A percentile compares a stretch with the other conserved stretches of the same genome.
phyloP scores from a whole-genome alignment of 257 asterid species.

The Galeopsis tetrahit region DNA sequence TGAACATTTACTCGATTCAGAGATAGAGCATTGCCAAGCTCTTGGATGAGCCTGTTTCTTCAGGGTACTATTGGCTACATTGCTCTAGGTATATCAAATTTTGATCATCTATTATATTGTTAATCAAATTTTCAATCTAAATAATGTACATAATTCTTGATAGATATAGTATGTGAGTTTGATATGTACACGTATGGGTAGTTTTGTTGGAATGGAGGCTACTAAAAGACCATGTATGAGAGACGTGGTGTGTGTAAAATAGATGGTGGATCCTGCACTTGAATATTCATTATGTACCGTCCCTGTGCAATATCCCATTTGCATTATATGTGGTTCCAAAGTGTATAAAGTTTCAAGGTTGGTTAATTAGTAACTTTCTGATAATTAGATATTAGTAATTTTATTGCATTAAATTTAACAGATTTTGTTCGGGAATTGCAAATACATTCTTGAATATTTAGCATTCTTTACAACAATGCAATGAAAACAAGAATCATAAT shows the following conservation, averaged over 20 bases:
- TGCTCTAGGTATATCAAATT: slow-evolving; percentile 67
- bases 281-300: no score
- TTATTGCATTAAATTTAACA: no score
- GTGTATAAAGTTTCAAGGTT: no score
- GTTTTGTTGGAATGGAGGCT: slow-evolving; percentile 54
- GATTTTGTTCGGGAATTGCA: no score
- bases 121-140: not conserved
- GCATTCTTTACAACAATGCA: no score
- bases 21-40: slow-evolving; percentile 80
- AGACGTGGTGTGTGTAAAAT: slow-evolving; percentile 48
- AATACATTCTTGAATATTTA: no score
- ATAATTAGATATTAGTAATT: no score
- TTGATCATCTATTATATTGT: not conserved
- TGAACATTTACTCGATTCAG: slow-evolving; percentile 73
- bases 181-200: slow-evolving; percentile 89
- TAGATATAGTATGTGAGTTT: slow-evolving; percentile 54
- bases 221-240: slow-evolving; percentile 70
- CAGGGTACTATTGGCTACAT: slow-evolving; percentile 79
- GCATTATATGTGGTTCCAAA: no score
- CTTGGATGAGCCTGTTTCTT: slow-evolving; percentile 62
- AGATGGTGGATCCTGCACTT: not conserved
- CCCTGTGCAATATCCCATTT: no score
- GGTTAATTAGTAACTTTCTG: no score
- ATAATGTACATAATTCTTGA: slow-evolving; percentile 22
- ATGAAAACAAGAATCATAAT: not conserved